Conservation (phyloP, 2,329 filamentous ascomycete species). For the Paraconiothyrium brasiliense region DNA sequence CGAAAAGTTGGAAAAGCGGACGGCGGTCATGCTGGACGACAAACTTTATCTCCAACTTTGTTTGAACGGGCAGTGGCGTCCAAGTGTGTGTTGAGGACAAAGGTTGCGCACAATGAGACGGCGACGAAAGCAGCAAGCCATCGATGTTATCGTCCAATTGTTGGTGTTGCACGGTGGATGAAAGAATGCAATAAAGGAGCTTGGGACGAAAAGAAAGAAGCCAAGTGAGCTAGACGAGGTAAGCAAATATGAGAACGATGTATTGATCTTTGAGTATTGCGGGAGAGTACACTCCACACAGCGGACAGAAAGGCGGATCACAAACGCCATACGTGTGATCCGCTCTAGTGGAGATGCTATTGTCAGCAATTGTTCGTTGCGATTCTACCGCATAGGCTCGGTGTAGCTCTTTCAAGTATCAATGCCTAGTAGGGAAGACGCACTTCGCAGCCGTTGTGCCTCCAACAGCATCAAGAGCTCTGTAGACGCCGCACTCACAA, state of each 20-base stretch:
- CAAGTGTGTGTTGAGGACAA: background rate
- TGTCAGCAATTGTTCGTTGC: background rate
- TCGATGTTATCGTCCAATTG: background rate
- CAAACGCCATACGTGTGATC: background rate
- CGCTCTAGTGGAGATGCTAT: background rate
- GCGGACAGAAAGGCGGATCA: background rate
- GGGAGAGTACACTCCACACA: background rate
- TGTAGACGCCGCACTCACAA: too few relatives aligned
- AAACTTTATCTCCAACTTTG: background rate
- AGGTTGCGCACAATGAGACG: conserved; percentile 6
- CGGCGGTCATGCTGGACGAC: background rate
- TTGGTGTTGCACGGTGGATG: background rate
- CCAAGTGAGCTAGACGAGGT: background rate
- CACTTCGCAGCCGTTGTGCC: too few relatives aligned
- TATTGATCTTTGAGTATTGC: background rate
- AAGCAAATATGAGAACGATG: background rate
- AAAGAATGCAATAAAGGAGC: background rate
- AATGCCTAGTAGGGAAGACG: too few relatives aligned
- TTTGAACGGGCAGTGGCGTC: background rate
- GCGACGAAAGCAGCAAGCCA: background rate
- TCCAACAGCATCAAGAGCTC: too few relatives aligned
- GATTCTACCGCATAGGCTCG: background rate
- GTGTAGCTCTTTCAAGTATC: too few relatives aligned
- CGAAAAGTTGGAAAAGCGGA: background rate
- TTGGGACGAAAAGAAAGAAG: background rate